A percentile compares a stretch with the other conserved stretches of the same genome.
Evolutionary conservation across 257 asterid genomes (phyloP).

Genomic region (Solanum chiquidenum): DNA sequence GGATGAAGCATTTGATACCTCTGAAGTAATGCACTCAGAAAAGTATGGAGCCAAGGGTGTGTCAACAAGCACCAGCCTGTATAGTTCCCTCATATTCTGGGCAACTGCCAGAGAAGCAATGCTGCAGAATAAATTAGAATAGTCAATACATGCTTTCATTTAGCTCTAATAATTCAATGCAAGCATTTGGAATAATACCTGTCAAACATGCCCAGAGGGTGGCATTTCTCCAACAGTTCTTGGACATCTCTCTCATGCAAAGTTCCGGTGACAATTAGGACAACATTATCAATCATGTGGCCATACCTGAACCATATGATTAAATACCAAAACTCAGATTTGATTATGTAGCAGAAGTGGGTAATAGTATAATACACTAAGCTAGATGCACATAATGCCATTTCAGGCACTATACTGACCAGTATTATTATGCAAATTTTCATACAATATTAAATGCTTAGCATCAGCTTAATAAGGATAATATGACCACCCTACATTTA

Average conservation of each 20-base stretch:
- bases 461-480: neutral
- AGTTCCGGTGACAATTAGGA: conserved; percentile 84
- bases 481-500: neutral
- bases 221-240: conserved; percentile 90
- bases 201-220: conserved; percentile 96
- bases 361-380: neutral
- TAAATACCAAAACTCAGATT: neutral
- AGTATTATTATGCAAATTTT: neutral
- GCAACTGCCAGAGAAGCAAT: conserved; percentile 88
- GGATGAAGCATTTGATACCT: conserved; percentile 33
- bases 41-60: conserved; percentile 95
- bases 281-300: conserved; percentile 94
- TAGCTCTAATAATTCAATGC: neutral
- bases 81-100: conserved; percentile 92
- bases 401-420: neutral
- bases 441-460: neutral
- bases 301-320: conserved; percentile 52
- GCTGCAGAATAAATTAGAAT: conserved; percentile 22
- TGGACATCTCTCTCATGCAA: conserved; percentile 95
- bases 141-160: neutral
- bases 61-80: conserved; percentile 89
- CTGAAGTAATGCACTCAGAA: conserved; percentile 89
- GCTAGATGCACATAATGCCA: neutral
- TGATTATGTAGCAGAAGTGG: neutral
- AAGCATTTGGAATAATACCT: conserved; percentile 35